These are phyloP conservation scores for Cercophora sp. DNA, from an alignment of 495 filamentous ascomycete species.

Conservation along the genomic window DNA sequence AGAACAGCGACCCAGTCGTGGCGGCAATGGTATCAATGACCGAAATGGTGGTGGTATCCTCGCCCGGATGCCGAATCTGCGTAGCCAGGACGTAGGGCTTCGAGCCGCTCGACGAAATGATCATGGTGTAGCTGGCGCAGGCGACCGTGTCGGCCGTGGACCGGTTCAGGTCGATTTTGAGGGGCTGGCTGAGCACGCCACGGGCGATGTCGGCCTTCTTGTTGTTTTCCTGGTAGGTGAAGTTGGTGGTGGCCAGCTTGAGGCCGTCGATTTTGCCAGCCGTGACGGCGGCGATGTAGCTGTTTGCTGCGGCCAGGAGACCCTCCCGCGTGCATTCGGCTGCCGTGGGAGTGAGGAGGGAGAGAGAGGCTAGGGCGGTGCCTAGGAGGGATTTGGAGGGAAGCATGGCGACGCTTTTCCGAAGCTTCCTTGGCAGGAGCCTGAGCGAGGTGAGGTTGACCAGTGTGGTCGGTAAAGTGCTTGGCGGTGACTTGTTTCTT, in stretches of 20 bases:
- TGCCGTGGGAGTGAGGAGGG: too few species aligned
- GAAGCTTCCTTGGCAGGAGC: too few species aligned
- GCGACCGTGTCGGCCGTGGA: slow-evolving; percentile 35
- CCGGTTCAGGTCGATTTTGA: slow-evolving; percentile 35
- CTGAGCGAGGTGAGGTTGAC: too few species aligned
- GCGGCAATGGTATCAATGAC: slow-evolving; percentile 37
- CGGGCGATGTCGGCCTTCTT: slow-evolving; percentile 17
- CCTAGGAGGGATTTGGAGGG: too few species aligned
- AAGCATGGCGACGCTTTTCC: too few species aligned
- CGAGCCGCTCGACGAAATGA: slow-evolving; percentile 30
- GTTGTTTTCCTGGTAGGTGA: slow-evolving; percentile 28
- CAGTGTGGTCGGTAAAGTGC: too few species aligned
- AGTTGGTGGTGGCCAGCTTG: slow-evolving; percentile 14
- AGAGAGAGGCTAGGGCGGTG: too few species aligned
- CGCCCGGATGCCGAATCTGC: slow-evolving; percentile 25
- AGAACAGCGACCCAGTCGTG: slow-evolving; percentile 33
- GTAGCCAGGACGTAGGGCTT: slow-evolving; percentile 36
- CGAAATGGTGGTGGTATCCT: slow-evolving; percentile 27
- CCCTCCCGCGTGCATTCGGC: slow-evolving; percentile 14
- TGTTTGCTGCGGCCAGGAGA: slow-evolving; percentile 8
- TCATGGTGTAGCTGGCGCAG: slow-evolving; percentile 41
- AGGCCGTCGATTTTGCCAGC: slow-evolving; percentile 3
- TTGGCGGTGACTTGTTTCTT: too few species aligned
- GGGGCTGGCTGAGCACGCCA: slow-evolving; percentile 30
- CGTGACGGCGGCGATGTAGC: slow-evolving; percentile 9